Evolutionary conservation across 192 early-diverging fungal genomes (phyloP).

Genomic region (Backusella macrospora): DNA sequence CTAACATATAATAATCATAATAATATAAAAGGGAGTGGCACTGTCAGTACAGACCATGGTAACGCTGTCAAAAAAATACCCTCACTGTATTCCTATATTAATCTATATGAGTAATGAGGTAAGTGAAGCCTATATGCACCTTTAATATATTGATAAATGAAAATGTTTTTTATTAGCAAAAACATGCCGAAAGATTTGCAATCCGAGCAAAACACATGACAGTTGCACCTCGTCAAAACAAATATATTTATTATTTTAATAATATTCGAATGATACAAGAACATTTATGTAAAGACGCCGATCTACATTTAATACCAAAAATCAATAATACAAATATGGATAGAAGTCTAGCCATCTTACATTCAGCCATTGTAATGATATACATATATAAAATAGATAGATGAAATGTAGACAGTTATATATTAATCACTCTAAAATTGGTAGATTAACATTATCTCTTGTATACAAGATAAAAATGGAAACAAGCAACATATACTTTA

Average conservation of each 20-base stretch:
- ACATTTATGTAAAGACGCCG: slow-evolving; percentile 24
- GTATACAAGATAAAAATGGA: slow-evolving; percentile 14
- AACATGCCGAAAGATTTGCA: slow-evolving; percentile 35
- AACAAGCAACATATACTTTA: slow-evolving; percentile 1
- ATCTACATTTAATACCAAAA: slow-evolving; percentile 32
- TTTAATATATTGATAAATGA: background rate
- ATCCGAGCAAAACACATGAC: slow-evolving; percentile 40
- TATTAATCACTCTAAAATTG: background rate
- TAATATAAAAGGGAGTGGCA: slow-evolving; percentile 27
- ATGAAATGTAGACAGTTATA: no score
- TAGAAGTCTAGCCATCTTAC: slow-evolving; percentile 31
- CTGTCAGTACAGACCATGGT: slow-evolving; percentile 30
- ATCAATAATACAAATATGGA: slow-evolving; percentile 38
- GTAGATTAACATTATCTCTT: slow-evolving; percentile 27
- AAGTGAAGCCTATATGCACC: background rate
- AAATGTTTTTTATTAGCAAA: slow-evolving; percentile 13
- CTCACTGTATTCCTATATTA: slow-evolving; percentile 31
- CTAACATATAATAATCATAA: background rate
- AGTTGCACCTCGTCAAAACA: slow-evolving; percentile 28
- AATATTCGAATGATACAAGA: slow-evolving; percentile 35
- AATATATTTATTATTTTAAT: slow-evolving; percentile 36
- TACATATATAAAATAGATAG: background rate
- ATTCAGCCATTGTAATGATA: slow-evolving; percentile 25
- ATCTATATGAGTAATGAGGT: slow-evolving; percentile 36
- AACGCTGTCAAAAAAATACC: slow-evolving; percentile 13